Evolutionary conservation across 148 eudicot species (phyloP), one percentile per base, ranked within the genome.

Genomic region (Vaccinium myrtillus): DNA sequence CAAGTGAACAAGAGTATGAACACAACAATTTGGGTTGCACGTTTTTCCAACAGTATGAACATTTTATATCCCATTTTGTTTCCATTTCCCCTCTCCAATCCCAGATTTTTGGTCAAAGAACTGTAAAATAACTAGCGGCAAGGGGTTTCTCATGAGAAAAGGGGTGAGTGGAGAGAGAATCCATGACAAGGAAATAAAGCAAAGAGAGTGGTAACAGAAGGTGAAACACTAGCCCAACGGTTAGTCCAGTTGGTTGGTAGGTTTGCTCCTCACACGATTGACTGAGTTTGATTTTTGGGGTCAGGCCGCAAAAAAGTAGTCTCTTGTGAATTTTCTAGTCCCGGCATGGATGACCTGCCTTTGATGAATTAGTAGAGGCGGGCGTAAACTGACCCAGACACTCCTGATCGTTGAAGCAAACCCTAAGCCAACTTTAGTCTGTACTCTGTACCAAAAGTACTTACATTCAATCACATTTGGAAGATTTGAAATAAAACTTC

Each of bases 81-180:
- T 63, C 12, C 30, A 63, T n/a, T 63, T 4, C 30, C 12, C 4
- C 69, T 2, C 27, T 63, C 27, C 11, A n/a, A 63, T 21, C 69
- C 30, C n/a, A n/a, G 30, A 21, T 63, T 63, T n/a, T 11, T n/a
- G 30, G 69, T n/a, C 12, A 63, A 63, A 63, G 30, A n/a, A 21
- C 11, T 0, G 69, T 63, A 63, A 61, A 63, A 63, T n/a, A 63
- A 11, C n/a, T 11, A 10, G 36, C 25, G 4, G 71, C 71, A 65
- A 65, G 71, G 71, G 32, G 1, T 65, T 63, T 25, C 71, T 65
- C 30, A 63, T 65, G 54, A 82, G 14, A 48, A 46, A 46, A 85
- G 70, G 81, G 85, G 81, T 82, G 70, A 83, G 83, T 84, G 83
- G 36, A 18, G 77, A 39, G 50, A 39, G 77, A 39, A 73, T 73